Conservation (phyloP, 2,329 filamentous ascomycete genomes). For the Lasiodiplodia citricola region DNA sequence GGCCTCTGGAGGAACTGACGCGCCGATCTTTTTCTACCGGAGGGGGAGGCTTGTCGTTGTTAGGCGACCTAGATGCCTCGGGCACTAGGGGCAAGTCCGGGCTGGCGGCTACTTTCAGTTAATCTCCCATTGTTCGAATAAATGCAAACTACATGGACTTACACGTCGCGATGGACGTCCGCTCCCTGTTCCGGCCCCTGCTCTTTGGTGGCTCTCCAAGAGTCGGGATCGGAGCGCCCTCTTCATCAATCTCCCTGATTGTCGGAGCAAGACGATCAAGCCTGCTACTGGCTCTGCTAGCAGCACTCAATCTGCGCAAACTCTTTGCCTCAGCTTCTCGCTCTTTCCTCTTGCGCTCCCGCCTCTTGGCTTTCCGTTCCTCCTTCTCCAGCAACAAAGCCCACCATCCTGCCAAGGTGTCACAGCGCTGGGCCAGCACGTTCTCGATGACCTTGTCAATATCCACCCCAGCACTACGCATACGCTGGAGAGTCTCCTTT, state of each 20-base stretch:
- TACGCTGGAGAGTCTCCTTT: conserved; percentile 87
- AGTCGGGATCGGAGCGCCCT: conserved; percentile 59
- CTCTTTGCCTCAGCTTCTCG: conserved; percentile 81
- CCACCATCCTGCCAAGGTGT: conserved; percentile 95
- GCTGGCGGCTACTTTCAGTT: conserved; percentile 11
- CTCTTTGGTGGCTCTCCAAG: conserved; percentile 66
- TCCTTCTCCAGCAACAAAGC: conserved; percentile 93
- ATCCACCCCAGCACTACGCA: conserved; percentile 92
- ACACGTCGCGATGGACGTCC: conserved; percentile 54
- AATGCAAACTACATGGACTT: conserved; percentile 33
- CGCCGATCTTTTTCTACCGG: conserved; percentile 79
- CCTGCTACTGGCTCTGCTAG: conserved; percentile 88
- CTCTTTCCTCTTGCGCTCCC: conserved; percentile 84
- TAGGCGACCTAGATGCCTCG: conserved; percentile 58
- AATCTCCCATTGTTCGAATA: not conserved
- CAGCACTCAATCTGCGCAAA: conserved; percentile 81
- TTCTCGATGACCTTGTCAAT: conserved; percentile 95
- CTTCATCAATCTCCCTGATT: conserved; percentile 79
- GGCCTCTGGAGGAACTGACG: conserved; percentile 75
- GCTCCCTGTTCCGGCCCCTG: conserved; percentile 77
- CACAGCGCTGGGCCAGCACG: conserved; percentile 86
- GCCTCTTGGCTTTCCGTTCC: conserved; percentile 78
- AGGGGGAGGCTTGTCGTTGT: conserved; percentile 60
- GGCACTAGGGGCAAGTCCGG: conserved; percentile 79
- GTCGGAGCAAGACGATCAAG: conserved; percentile 80